Percentiles rank a stretch among this genome's conserved stretches.
Conservation (phyloP, 176 grass and related monocot genomes). For the Cymbopogon citratus region DNA sequence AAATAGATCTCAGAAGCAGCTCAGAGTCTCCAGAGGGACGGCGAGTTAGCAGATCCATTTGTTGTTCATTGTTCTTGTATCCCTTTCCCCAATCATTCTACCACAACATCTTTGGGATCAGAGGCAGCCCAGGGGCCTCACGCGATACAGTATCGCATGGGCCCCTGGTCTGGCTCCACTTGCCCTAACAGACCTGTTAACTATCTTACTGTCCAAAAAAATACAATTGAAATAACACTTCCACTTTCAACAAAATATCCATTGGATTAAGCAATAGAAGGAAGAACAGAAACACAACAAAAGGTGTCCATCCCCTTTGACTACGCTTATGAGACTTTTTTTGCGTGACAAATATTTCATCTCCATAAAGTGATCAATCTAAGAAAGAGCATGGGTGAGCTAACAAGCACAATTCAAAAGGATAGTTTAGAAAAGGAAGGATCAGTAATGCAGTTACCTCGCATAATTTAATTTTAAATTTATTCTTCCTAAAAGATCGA, state of each 20-base stretch:
- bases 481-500: constrained; percentile 68
- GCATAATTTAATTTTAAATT: constrained; percentile 90
- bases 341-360: background rate
- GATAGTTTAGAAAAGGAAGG: constrained; percentile 3
- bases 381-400: background rate
- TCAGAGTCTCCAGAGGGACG: too few species aligned
- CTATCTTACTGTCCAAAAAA: background rate
- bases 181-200: background rate
- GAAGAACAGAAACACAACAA: constrained; percentile 3
- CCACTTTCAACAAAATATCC: background rate
- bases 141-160: too few species aligned
- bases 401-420: constrained; percentile 11
- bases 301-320: background rate
- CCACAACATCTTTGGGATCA: too few species aligned
- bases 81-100: too few species aligned
- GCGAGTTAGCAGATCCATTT: too few species aligned
- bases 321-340: background rate
- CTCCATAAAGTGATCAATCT: constrained; percentile 4
- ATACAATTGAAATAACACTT: background rate
- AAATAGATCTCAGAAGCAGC: too few species aligned
- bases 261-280: background rate
- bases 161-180: background rate
- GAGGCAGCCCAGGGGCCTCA: too few species aligned
- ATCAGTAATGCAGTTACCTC: constrained; percentile 43
- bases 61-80: too few species aligned